These are phyloP conservation scores for Chaetomium fimeti DNA, from an alignment of 495 filamentous ascomycete species.

Conservation along the genomic window DNA sequence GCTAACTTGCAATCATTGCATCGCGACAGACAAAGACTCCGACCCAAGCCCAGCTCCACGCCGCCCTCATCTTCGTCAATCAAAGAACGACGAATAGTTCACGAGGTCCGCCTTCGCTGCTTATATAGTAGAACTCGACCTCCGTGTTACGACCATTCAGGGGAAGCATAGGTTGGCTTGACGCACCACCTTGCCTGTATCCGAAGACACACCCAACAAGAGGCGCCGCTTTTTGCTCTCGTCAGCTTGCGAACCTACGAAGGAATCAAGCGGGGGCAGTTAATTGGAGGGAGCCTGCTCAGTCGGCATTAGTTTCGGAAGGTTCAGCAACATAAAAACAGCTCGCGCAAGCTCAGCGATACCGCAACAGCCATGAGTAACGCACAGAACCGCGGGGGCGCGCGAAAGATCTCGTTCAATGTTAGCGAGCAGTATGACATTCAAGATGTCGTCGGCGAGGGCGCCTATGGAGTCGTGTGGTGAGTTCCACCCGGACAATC, in stretches of 20 bases:
- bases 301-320: not conserved
- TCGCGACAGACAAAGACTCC: slow-evolving; percentile 15
- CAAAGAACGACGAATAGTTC: slow-evolving; percentile 19
- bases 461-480: slow-evolving; percentile 99
- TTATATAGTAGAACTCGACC: slow-evolving; percentile 5
- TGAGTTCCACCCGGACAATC: slow-evolving; percentile 47
- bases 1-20: slow-evolving; percentile 20
- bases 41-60: slow-evolving; percentile 1
- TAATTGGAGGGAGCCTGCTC: not conserved
- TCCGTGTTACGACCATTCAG: not conserved
- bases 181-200: not conserved
- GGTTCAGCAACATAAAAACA: not conserved
- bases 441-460: slow-evolving; percentile 98
- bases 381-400: slow-evolving; percentile 46
- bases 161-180: not conserved
- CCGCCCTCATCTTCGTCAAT: slow-evolving; percentile 7
- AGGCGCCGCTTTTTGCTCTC: not conserved
- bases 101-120: not conserved
- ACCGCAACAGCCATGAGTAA: slow-evolving; percentile 32
- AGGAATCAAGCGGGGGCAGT: not conserved
- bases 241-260: not conserved
- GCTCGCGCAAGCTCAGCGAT: not conserved
- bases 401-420: slow-evolving; percentile 99
- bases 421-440: slow-evolving; percentile 99
- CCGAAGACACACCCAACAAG: not conserved